Base-by-base conservation (phyloP, 768 basidiomycete genomes). In the Goffeauzyma gilvescens region DNA sequence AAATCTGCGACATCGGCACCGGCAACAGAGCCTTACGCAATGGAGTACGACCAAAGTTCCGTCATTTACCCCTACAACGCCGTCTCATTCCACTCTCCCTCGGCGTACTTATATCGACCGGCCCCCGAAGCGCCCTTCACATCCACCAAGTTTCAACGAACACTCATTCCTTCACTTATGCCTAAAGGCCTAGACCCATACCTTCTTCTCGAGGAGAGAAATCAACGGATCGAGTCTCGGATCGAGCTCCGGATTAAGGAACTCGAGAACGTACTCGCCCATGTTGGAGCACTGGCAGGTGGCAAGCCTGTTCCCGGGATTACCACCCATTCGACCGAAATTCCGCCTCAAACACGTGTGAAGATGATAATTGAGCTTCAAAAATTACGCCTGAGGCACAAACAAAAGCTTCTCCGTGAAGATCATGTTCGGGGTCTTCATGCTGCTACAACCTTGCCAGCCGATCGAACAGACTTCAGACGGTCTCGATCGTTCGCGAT, bases 281-380 rank as follows among this genome's bases (percentile, higher is more conserved):
- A 79, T 8, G 81, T 81, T 5, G 76, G 82, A 32, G 83, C 78
- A 14, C 70, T 71, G 14, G 72, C 84, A 38, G 80, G 73, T 33
- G 67, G 66, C 0, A 55, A 55, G 41, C 59, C 68, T 34, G 54
- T 71, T 20, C 55, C 62, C 18, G 57, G 62, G 64, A 54, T 68
- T 56, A 60, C 60, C 8, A 66, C 69, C 42, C 56, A 65, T 12
- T 49, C 57, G 17, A 38, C 40, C 24, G 52, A 45, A 27, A n/a
- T n/a, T n/a, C n/a, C n/a, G n/a, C n/a, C n/a, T n/a, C 72, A 69
- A 15, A 72, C 75, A 1, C 78, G 81, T 46, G 81, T 95, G 8
- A 78, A 79, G 26, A 86, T 85, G 0, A 66, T 87, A 42, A 93
- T 96, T 48, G 93, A 96, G 65, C 76, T 95, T 59, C 93, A 89